Evolutionary conservation across 2,329 filamentous ascomycete species (phyloP).

Genomic region (Annulohypoxylon truncatum): DNA sequence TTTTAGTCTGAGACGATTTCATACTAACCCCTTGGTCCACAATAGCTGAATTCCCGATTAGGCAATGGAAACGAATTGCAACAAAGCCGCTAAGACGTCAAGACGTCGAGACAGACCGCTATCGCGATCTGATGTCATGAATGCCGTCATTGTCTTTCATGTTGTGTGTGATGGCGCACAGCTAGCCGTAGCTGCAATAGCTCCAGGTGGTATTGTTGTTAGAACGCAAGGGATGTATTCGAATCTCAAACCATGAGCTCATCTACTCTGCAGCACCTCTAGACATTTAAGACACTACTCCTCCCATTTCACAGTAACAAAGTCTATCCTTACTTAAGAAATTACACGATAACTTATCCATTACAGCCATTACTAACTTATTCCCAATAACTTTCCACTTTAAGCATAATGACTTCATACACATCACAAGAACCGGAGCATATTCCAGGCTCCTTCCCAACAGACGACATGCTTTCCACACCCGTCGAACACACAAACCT

Average conservation of each 20-base stretch:
- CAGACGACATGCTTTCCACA: slow-evolving; percentile 10
- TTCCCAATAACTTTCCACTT: too few species aligned
- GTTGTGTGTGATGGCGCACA: slow-evolving; percentile 10
- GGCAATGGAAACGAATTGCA: slow-evolving; percentile 30
- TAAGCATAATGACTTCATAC: slow-evolving; percentile 40
- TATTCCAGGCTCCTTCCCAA: slow-evolving; percentile 41
- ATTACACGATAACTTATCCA: too few species aligned
- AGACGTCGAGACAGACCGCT: slow-evolving; percentile 34
- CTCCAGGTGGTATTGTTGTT: background rate
- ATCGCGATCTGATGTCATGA: slow-evolving; percentile 43
- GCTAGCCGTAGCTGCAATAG: slow-evolving; percentile 17
- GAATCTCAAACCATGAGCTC: slow-evolving; percentile 10
- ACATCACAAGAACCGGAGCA: slow-evolving; percentile 11
- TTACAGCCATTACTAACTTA: too few species aligned
- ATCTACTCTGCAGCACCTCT: background rate
- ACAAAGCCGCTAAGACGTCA: slow-evolving; percentile 29
- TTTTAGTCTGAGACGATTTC: slow-evolving; percentile 33
- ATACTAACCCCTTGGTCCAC: slow-evolving; percentile 24
- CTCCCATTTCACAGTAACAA: background rate
- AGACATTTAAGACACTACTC: slow-evolving; percentile 13
- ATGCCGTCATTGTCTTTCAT: background rate
- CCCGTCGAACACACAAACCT: slow-evolving; percentile 12
- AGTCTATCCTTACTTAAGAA: too few species aligned
- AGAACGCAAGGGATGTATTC: background rate
- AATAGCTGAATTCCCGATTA: slow-evolving; percentile 32